Evolutionary conservation across 1,139 yeast species (phyloP).

Genomic region (Blastobotrys capitulatus): DNA sequence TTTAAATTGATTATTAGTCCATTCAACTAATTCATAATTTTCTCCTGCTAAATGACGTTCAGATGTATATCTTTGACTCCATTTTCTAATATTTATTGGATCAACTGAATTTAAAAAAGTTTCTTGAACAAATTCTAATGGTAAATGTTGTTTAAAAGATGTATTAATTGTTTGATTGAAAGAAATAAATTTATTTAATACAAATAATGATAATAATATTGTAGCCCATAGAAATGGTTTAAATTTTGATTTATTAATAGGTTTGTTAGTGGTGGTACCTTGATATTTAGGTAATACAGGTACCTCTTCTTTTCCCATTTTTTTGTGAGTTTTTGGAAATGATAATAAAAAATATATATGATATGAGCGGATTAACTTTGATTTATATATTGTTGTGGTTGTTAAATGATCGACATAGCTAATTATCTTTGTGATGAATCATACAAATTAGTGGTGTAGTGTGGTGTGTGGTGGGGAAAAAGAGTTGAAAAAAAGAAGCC

Average conservation of each 20-base stretch:
- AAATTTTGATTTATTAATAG: background rate
- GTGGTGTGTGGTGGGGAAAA: no score
- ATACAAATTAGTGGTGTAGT: no score
- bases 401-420: no score
- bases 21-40: constrained; percentile 55
- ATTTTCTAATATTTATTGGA: constrained; percentile 25
- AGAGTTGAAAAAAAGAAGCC: no score
- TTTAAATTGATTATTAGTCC: constrained; percentile 56
- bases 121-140: background rate
- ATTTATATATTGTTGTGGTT: no score
- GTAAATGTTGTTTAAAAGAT: background rate
- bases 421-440: no score
- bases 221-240: background rate
- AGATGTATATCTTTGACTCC: constrained; percentile 42
- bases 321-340: background rate
- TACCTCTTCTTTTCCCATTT: background rate
- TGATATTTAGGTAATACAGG: background rate
- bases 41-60: constrained; percentile 73
- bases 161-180: background rate
- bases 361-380: no score
- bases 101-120: constrained; percentile 26
- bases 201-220: background rate
- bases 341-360: no score
- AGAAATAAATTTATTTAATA: background rate
- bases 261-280: background rate